Evolutionary conservation across 73 alveolate species (phyloP).

Genomic region (Paramecium octaurelia): DNA sequence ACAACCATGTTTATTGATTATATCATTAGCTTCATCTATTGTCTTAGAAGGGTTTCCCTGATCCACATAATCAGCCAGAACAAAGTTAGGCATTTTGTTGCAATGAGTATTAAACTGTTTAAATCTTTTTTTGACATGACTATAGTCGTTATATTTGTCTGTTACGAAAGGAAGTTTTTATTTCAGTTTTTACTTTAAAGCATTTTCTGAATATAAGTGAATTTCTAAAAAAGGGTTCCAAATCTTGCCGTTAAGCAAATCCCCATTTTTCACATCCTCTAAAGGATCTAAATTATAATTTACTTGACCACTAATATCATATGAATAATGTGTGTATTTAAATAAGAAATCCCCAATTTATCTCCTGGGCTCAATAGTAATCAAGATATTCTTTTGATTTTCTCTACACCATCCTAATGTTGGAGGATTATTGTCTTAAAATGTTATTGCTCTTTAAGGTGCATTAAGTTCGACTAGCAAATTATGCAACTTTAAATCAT

Average conservation of each 20-base stretch:
- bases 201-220: neutral
- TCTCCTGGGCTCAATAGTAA: neutral
- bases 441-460: neutral
- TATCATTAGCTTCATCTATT: neutral
- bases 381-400: neutral
- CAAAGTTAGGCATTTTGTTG: neutral
- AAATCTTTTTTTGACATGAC: neutral
- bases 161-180: too few species aligned
- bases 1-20: neutral
- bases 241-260: neutral
- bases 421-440: neutral
- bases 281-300: neutral
- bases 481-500: neutral
- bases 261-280: neutral
- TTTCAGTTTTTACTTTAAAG: neutral
- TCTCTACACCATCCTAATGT: neutral
- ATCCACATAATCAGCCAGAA: neutral
- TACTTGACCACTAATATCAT: neutral
- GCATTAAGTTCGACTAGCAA: neutral
- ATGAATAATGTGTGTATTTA: neutral
- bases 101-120: neutral
- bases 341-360: neutral
- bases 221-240: neutral
- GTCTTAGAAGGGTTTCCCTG: neutral
- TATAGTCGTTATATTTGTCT: neutral